Base-by-base conservation (phyloP, 371 early-diverging fungal species). In the Mortierella sp. region DNA sequence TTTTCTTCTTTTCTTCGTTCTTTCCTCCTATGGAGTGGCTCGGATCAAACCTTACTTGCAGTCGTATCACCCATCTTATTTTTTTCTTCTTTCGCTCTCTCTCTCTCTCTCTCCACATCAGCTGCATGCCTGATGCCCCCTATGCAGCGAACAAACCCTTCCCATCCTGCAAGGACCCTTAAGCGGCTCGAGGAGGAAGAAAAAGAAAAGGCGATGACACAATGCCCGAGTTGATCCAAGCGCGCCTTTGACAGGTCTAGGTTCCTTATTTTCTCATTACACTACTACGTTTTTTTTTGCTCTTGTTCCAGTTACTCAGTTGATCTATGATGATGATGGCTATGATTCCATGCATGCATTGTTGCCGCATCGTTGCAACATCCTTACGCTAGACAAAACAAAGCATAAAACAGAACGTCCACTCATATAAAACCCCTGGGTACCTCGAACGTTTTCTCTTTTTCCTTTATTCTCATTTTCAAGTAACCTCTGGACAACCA, bases 301-400 rank as follows among this genome's bases (percentile, higher is more conserved):
- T 54, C 54, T 54, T 53, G n/a, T n/a, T 54, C 54, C 13, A 10
- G 6, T 54, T 57, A 3, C 13, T 57, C 14, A 11, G 13, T 57
- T 28, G 57, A 28, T 3, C 13, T 57, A 28, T 57, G 28, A 57
- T 48, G 48, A 48, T 16, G 50, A 50, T 50, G 50, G 16, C 3
- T 59, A 61, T 34, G 16, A 34, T 34, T 61, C 34, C 37, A 61
- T 67, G 67, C 64, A 61, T 37, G 37, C 19, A 24, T 67, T 3
- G 67, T 67, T 67, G 67, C 67, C 67, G 67, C 67, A 67, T 67
- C 40, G 67, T 67, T 67, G 67, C 67, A 37, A 67, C 67, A 67
- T 67, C 4, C 40, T 24, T 67, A 67, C 67, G 37, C 37, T 31
- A 59, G 34, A 24, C 24, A 21, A 37, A 34, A 1, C 2, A 19